Conservation (phyloP, 768 basidiomycete species). For the Kwoniella dejecticola region DNA sequence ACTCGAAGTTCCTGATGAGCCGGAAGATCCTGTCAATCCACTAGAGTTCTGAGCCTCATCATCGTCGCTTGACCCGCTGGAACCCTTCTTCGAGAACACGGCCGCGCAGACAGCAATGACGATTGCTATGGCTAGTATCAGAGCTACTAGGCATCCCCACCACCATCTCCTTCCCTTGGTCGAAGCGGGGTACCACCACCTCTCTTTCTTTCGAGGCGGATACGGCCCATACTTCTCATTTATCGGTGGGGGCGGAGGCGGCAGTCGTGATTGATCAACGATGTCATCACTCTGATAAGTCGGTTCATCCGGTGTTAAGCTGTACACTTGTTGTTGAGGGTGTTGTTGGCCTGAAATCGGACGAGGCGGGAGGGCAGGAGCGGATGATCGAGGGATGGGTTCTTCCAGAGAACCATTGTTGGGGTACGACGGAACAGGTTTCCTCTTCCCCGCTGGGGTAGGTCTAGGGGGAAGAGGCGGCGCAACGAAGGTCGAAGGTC, state of each 20-base stretch:
- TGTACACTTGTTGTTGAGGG: neutral
- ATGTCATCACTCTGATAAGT: conserved; percentile 22
- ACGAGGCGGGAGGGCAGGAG: conserved; percentile 20
- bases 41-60: conserved; percentile 3
- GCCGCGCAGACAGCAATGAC: conserved; percentile 22
- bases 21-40: conserved; percentile 3
- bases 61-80: neutral
- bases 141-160: conserved; percentile 16
- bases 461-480: conserved; percentile 23
- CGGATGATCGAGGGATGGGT: conserved; percentile 4
- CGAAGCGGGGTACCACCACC: conserved; percentile 21
- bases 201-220: conserved; percentile 12
- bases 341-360: no score
- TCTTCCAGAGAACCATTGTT: conserved; percentile 15
- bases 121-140: conserved; percentile 22
- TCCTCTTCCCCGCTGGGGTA: conserved; percentile 8
- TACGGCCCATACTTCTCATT: conserved; percentile 15
- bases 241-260: conserved; percentile 15
- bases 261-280: conserved; percentile 12
- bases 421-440: conserved; percentile 22
- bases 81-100: conserved; percentile 18
- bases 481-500: conserved; percentile 8
- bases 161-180: conserved; percentile 20
- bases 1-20: conserved; percentile 1
- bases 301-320: conserved; percentile 7